Evolutionary conservation across 352 stramenopile species (phyloP).

Genomic region (Pythium pyrilobum): DNA sequence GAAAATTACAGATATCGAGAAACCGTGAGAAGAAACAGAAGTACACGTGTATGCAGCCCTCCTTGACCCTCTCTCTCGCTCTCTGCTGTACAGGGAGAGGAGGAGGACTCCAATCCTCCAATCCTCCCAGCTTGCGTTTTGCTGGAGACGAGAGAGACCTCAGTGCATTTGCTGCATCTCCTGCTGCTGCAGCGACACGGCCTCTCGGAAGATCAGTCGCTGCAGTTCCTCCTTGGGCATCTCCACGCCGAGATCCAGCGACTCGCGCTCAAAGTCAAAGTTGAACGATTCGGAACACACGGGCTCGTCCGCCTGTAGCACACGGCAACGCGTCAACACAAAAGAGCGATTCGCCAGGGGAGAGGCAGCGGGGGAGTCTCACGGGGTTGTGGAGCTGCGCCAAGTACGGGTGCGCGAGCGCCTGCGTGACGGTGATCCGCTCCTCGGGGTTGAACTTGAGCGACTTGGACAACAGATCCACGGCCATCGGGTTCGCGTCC

Average conservation of each 20-base stretch:
- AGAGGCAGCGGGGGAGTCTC: too few species aligned
- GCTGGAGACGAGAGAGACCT: background rate
- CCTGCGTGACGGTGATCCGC: constrained; percentile 90
- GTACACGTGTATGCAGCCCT: too few species aligned
- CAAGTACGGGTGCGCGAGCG: constrained; percentile 88
- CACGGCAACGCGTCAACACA: background rate
- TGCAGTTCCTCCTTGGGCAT: constrained; percentile 87
- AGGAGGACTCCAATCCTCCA: too few species aligned
- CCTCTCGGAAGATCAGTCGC: constrained; percentile 73
- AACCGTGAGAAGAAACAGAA: too few species aligned
- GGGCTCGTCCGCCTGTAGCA: constrained; percentile 79
- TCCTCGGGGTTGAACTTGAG: constrained; percentile 92
- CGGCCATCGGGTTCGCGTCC: constrained; percentile 65
- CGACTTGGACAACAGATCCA: constrained; percentile 89
- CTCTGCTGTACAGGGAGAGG: too few species aligned
- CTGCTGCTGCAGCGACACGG: constrained; percentile 63
- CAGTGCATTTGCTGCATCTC: constrained; percentile 64
- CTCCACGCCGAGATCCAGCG: constrained; percentile 70
- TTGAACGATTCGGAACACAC: constrained; percentile 72
- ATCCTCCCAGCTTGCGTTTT: too few species aligned
- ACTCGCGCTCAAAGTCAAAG: constrained; percentile 86
- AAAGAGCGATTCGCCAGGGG: too few species aligned
- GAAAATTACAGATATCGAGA: too few species aligned
- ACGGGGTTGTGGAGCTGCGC: constrained; percentile 89
- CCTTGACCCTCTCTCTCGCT: too few species aligned